These are phyloP conservation scores for Cytospora piceicola DNA, from an alignment of 2,329 filamentous ascomycete genomes.

Conservation along the genomic window DNA sequence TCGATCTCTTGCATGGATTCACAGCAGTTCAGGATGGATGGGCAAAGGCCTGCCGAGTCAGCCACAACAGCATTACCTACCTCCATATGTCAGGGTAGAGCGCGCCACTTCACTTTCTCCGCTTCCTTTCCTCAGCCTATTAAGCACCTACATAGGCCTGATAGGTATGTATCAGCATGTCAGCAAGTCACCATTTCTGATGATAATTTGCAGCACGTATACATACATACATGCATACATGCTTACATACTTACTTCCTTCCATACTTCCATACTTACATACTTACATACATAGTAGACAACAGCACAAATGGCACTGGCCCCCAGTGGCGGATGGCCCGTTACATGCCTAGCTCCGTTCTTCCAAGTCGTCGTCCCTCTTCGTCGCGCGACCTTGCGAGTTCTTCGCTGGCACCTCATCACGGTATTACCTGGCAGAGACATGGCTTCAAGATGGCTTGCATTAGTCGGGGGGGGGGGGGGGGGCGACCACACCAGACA, in stretches of 20 bases:
- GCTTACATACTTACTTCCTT: too few species aligned
- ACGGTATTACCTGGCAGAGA: conserved; percentile 6
- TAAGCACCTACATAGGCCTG: too few species aligned
- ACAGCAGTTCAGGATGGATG: too few species aligned
- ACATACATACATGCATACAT: too few species aligned
- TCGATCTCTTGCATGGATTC: conserved; percentile 23
- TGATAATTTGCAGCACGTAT: not conserved
- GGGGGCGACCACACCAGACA: not conserved
- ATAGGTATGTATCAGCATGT: too few species aligned
- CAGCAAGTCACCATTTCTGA: not conserved
- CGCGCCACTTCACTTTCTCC: not conserved
- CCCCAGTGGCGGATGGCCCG: conserved; percentile 14
- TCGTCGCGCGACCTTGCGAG: not conserved
- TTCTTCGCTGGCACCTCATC: not conserved
- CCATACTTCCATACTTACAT: too few species aligned
- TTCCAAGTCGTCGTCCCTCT: too few species aligned
- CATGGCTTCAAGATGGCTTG: conserved; percentile 17
- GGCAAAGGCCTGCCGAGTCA: conserved; percentile 14
- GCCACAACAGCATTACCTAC: conserved; percentile 14
- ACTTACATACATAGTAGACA: not conserved
- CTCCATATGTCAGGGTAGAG: too few species aligned
- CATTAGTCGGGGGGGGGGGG: conserved; percentile 14
- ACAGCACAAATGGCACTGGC: conserved; percentile 11
- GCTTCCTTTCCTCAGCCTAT: conserved; percentile 5
- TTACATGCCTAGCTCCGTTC: conserved; percentile 19